Evolutionary conservation across 1,139 yeast genomes (phyloP), one percentile per base, ranked within the genome.

Genomic region (Scheffersomyces parashehatae): DNA sequence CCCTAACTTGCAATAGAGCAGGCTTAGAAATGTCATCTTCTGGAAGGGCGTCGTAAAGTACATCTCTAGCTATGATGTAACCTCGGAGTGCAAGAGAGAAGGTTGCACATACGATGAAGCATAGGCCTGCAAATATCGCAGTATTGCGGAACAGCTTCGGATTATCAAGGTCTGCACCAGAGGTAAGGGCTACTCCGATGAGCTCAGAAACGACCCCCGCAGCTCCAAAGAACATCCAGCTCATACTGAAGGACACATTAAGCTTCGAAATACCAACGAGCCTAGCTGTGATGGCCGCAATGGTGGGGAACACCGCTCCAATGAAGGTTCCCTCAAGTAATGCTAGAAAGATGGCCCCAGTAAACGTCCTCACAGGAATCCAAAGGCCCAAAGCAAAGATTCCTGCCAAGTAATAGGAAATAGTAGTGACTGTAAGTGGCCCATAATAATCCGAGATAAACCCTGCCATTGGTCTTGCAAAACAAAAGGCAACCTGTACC

Each of bases 381-480:
- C 72, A 67, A 67, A 68, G 60, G 15, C 67, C 73, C 32, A 67
- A 54, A 33, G 58, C 47, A 16, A 68, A 58, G 1, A 67, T 52
- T 1, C 64, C 59, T n/a, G 60, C 49, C 5, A 66, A 14, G 10
- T 45, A 36, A 44, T 68, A 67, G 3, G 53, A 45, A 9, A 51
- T 30, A 20, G 62, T 52, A 5, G 70, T 62, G n/a, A 70, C 60
- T 3, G 75, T 72, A 11, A 66, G 52, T 0, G 77, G 65, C 0
- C 81, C 81, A 44, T 52, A 58, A 14, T 32, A 47, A 49, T 76
- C 80, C 3, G 75, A 61, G 2, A 70, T 31, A n/a, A 52, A 53
- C 1, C 81, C 81, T 14, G 68, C 63, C 0, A 51, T 3, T 7
- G 81, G 80, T 48, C 81, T 58, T 6, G 77, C 77, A 36, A 63